These are phyloP conservation scores for Globisporangium splendens DNA, from an alignment of 352 stramenopile species.

Conservation along the genomic window DNA sequence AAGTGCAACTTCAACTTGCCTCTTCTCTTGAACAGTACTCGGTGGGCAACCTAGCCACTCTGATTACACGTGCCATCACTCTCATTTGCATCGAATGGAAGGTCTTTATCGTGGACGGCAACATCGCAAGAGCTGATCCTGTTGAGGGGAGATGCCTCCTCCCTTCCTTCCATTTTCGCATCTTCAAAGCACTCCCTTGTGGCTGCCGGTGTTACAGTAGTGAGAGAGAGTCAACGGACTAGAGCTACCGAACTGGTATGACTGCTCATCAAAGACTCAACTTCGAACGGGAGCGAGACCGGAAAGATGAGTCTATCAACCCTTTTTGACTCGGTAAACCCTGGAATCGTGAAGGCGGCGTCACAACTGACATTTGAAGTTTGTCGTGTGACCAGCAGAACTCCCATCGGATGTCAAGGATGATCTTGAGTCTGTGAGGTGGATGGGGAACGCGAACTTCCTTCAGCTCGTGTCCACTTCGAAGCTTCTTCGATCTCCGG, in stretches of 20 bases:
- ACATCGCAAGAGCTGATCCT: too few species aligned
- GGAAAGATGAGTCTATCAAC: neutral
- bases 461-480: neutral
- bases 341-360: neutral
- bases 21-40: neutral
- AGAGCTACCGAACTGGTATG: too few species aligned
- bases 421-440: neutral
- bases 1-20: constrained; percentile 1
- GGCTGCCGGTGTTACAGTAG: too few species aligned
- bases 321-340: neutral
- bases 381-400: neutral
- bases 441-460: neutral
- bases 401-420: too few species aligned
- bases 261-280: too few species aligned
- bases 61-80: neutral
- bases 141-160: neutral
- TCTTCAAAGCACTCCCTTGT: neutral
- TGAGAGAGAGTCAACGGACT: too few species aligned
- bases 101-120: too few species aligned
- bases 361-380: neutral
- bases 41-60: neutral
- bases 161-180: neutral
- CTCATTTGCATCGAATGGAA: neutral
- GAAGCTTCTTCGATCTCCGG: neutral
- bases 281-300: neutral